These are phyloP conservation scores for Anisodus tanguticus DNA, from an alignment of 257 asterid species.

Conservation along the genomic window DNA sequence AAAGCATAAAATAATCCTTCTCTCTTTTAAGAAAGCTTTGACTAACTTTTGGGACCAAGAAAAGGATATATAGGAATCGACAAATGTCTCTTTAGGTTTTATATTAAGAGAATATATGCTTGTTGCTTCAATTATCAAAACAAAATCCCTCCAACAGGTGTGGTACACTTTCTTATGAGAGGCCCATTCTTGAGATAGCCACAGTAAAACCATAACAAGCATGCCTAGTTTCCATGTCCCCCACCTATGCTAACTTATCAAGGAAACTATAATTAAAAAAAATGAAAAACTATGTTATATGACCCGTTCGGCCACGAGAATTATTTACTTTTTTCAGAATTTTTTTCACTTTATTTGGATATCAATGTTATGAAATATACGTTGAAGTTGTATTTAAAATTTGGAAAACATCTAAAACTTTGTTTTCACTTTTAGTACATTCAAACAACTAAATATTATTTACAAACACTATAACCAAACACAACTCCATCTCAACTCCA, in stretches of 20 bases:
- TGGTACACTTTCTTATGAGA: neutral
- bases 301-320: too few relatives aligned
- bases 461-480: too few relatives aligned
- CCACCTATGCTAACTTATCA: neutral
- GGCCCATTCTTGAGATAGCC: neutral
- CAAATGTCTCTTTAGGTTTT: neutral
- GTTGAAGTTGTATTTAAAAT: too few relatives aligned
- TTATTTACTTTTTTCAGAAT: too few relatives aligned
- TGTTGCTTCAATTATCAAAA: neutral
- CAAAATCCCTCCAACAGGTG: neutral
- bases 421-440: too few relatives aligned
- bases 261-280: neutral
- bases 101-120: neutral
- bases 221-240: slow-evolving; percentile 1
- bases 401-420: too few relatives aligned
- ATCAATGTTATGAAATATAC: too few relatives aligned
- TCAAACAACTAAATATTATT: too few relatives aligned
- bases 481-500: too few relatives aligned
- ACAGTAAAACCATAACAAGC: neutral
- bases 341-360: too few relatives aligned
- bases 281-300: too few relatives aligned
- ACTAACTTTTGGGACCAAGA: slow-evolving; percentile 26
- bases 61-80: neutral
- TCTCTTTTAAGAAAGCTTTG: slow-evolving; percentile 26
- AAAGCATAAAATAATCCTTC: slow-evolving; percentile 2